Evolutionary conservation across 805 yeast genomes (phyloP).

Genomic region (Ogataea siamensis): DNA sequence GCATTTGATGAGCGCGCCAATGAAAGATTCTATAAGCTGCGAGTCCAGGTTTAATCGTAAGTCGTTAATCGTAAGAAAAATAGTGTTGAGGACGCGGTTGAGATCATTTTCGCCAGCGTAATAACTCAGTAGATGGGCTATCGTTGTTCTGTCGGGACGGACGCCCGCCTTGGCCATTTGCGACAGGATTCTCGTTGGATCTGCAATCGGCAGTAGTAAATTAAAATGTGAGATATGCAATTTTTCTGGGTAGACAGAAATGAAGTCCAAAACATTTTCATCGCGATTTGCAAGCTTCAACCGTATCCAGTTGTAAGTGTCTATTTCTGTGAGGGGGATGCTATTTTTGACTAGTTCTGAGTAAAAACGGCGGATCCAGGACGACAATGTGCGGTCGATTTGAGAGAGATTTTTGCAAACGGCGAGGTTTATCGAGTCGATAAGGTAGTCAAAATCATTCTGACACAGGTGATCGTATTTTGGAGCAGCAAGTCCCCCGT

Average conservation of each 20-base stretch:
- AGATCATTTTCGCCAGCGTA: conserved; percentile 7
- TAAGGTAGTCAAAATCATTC: conserved; percentile 2
- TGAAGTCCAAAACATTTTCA: conserved; percentile 4
- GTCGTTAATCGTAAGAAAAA: conserved; percentile 9
- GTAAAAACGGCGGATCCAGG: conserved; percentile 14
- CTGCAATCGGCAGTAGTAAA: conserved; percentile 5
- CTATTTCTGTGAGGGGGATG: conserved; percentile 15
- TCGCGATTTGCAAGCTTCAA: conserved; percentile 2
- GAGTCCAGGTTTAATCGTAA: conserved; percentile 14
- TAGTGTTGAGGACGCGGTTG: conserved; percentile 8
- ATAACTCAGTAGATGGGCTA: conserved; percentile 7
- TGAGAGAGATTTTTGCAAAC: background rate
- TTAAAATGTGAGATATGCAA: conserved; percentile 16
- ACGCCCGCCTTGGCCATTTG: conserved; percentile 7
- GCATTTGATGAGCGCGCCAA: conserved; percentile 13
- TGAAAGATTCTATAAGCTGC: conserved; percentile 9
- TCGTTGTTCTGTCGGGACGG: conserved; percentile 16
- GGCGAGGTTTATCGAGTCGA: background rate
- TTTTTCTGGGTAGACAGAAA: conserved; percentile 3
- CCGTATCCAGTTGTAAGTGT: conserved; percentile 13
- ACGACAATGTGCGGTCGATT: background rate
- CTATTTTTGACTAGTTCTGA: conserved; percentile 3
- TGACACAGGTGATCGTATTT: background rate
- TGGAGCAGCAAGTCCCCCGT: conserved; percentile 1
- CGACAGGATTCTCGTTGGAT: conserved; percentile 4